phyloP scores from a whole-genome alignment of 2,329 filamentous ascomycete species.

The Calonectria pseudoreteaudii region DNA sequence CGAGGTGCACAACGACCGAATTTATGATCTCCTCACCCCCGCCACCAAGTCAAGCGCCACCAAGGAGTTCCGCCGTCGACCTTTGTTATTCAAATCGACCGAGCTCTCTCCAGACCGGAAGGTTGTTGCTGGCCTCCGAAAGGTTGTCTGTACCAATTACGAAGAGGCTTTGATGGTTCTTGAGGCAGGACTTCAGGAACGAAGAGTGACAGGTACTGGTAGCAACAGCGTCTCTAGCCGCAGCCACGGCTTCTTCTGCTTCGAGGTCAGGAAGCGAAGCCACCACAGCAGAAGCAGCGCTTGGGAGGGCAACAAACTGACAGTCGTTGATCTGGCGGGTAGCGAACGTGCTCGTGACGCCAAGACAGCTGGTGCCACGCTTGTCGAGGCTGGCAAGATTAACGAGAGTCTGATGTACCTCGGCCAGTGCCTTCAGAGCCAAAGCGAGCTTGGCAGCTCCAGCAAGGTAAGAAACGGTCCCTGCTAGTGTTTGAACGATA shows the following conservation, averaged over 20 bases:
- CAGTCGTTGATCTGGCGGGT: slow-evolving; percentile 91
- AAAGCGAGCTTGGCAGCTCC: slow-evolving; percentile 80
- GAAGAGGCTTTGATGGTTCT: slow-evolving; percentile 90
- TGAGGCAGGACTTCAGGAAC: slow-evolving; percentile 88
- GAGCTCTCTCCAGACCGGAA: slow-evolving; percentile 92
- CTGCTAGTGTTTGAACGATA: not conserved
- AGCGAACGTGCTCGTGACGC: slow-evolving; percentile 94
- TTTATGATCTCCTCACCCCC: slow-evolving; percentile 88
- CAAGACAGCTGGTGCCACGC: slow-evolving; percentile 91
- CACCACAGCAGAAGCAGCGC: slow-evolving; percentile 58
- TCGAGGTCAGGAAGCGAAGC: slow-evolving; percentile 89
- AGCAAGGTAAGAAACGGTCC: slow-evolving; percentile 69
- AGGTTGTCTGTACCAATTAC: slow-evolving; percentile 86
- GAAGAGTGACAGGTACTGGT: slow-evolving; percentile 88
- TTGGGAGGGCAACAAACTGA: slow-evolving; percentile 84
- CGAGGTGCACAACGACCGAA: slow-evolving; percentile 98
- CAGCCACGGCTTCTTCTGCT: slow-evolving; percentile 95
- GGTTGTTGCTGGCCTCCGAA: slow-evolving; percentile 90
- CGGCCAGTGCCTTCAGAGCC: slow-evolving; percentile 95
- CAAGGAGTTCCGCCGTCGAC: slow-evolving; percentile 80
- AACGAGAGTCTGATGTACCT: slow-evolving; percentile 99
- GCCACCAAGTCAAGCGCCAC: slow-evolving; percentile 69
- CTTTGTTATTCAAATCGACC: slow-evolving; percentile 91
- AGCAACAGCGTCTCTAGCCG: slow-evolving; percentile 93
- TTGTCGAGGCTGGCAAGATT: slow-evolving; percentile 97